phyloP scores from a whole-genome alignment of 441 rosid genomes.

The Croton laevigatus region DNA sequence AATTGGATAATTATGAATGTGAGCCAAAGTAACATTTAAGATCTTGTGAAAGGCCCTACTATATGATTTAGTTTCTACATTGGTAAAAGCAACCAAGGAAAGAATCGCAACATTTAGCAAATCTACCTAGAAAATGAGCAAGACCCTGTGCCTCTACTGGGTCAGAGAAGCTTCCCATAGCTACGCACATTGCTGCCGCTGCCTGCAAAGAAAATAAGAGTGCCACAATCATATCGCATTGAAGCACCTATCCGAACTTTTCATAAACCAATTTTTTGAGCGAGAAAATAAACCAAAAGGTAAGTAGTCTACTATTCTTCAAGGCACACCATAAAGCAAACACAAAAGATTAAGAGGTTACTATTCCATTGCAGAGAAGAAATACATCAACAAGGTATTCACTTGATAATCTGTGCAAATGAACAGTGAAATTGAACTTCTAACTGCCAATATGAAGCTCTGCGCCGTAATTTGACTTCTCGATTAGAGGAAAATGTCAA shows the following conservation, averaged over 20 bases:
- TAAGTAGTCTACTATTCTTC: background rate
- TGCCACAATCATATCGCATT: background rate
- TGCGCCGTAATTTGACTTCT: background rate
- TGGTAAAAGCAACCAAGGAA: background rate
- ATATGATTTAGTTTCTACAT: background rate
- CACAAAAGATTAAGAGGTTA: background rate
- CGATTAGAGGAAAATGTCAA: background rate
- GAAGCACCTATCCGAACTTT: background rate
- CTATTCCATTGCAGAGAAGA: background rate
- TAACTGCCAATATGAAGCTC: background rate
- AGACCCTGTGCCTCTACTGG: conserved; percentile 94
- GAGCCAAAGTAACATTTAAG: background rate
- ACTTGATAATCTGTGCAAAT: background rate
- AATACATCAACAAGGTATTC: background rate
- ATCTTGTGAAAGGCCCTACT: background rate
- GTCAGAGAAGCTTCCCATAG: conserved; percentile 94
- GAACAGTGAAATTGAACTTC: background rate
- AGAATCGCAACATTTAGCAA: conserved; percentile 3
- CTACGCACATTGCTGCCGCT: conserved; percentile 98
- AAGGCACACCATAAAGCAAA: background rate
- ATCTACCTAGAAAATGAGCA: conserved; percentile 88
- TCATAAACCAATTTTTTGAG: background rate
- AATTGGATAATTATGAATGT: background rate
- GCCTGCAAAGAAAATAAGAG: conserved; percentile 45
- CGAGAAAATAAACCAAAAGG: background rate